Percentiles rank a stretch among this genome's conserved stretches.
Conservation (phyloP, 2,329 filamentous ascomycete genomes). For the Calonectria naviculata region DNA sequence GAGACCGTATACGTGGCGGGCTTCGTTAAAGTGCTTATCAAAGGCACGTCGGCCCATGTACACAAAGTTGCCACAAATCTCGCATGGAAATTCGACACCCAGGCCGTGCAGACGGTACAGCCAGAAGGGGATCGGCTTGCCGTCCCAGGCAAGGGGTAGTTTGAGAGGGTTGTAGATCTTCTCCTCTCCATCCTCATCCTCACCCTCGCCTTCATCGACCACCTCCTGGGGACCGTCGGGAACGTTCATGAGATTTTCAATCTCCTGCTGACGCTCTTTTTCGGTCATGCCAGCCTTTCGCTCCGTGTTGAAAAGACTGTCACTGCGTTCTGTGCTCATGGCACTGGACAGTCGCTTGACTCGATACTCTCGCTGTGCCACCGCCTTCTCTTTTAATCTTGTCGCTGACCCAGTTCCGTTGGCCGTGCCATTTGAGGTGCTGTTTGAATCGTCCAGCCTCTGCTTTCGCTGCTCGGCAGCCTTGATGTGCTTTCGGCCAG, state of each 20-base stretch:
- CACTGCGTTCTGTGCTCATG: constrained; percentile 88
- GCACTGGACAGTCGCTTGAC: constrained; percentile 82
- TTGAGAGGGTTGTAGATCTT: constrained; percentile 98
- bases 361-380: constrained; percentile 89
- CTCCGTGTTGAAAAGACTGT: constrained; percentile 95
- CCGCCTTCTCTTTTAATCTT: constrained; percentile 85
- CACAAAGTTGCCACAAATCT: constrained; percentile 98
- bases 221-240: constrained; percentile 45
- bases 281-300: constrained; percentile 98
- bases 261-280: constrained; percentile 91
- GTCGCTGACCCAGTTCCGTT: constrained; percentile 51
- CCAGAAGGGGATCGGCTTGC: constrained; percentile 99
- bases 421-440: constrained; percentile 39
- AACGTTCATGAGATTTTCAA: constrained; percentile 81
- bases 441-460: constrained; percentile 53
- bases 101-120: constrained; percentile 96
- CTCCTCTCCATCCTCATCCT: constrained; percentile 83
- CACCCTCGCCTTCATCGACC: constrained; percentile 70
- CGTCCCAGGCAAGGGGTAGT: constrained; percentile 95
- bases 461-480: constrained; percentile 75
- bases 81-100: constrained; percentile 94
- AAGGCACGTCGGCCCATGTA: constrained; percentile 97
- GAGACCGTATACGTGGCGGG: constrained; percentile 90
- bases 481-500: constrained; percentile 92
- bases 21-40: constrained; percentile 98